phyloP scores from a whole-genome alignment of 768 basidiomycete genomes.

The Tubosaeta sp. region DNA sequence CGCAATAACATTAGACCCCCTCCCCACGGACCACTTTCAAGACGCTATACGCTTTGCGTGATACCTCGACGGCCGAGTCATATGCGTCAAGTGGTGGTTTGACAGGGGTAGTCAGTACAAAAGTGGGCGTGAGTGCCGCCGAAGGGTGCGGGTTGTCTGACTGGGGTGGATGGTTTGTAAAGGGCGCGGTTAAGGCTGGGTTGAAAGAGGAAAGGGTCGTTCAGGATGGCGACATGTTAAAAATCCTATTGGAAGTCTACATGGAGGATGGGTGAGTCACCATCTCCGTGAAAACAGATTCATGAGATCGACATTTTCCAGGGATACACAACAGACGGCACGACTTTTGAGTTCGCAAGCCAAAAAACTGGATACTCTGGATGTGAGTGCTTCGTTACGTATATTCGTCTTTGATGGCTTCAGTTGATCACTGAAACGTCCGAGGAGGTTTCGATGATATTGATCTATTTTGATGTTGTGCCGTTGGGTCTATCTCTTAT shows the following conservation, averaged over 20 bases:
- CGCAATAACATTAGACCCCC: conserved; percentile 3
- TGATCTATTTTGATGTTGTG: neutral
- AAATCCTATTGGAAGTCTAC: conserved; percentile 75
- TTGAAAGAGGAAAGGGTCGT: conserved; percentile 37
- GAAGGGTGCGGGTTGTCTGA: conserved; percentile 45
- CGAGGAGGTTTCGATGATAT: neutral
- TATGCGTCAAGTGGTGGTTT: conserved; percentile 82
- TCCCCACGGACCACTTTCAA: conserved; percentile 47
- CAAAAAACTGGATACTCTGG: conserved; percentile 67
- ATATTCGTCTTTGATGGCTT: neutral
- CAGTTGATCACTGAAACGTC: neutral
- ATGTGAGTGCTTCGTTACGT: conserved; percentile 46
- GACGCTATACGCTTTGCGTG: conserved; percentile 63
- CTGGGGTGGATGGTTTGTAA: conserved; percentile 34
- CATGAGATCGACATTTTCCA: conserved; percentile 23
- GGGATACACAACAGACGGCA: conserved; percentile 56
- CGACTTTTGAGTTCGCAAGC: conserved; percentile 77
- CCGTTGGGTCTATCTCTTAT: neutral
- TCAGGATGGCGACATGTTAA: conserved; percentile 52
- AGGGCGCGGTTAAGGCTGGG: conserved; percentile 50
- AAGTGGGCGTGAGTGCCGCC: conserved; percentile 48
- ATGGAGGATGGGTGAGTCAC: conserved; percentile 69
- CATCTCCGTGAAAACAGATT: neutral
- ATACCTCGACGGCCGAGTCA: conserved; percentile 74
- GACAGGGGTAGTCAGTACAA: conserved; percentile 53